Evolutionary conservation across 768 basidiomycete genomes (phyloP), one percentile per base, ranked within the genome.

Genomic region (Amanita muscaria): DNA sequence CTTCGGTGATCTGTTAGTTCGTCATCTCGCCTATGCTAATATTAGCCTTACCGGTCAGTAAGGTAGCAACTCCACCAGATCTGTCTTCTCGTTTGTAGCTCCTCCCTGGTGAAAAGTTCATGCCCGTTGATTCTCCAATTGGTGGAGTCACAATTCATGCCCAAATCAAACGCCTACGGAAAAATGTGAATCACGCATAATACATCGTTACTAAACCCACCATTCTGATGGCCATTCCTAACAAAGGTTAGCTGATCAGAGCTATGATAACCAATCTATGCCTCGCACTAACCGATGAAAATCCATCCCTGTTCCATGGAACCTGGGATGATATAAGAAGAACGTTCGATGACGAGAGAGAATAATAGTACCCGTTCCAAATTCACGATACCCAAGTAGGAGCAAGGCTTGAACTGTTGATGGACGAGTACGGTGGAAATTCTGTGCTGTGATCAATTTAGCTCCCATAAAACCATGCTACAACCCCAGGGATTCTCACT

Each of bases 221-320:
- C 82, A 88, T 85, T 24, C 85, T 73, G 44, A 84, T 72, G 23
- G 79, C 86, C 79, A 83, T 80, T 29, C 80, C 80, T 72, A 52
- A 7, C 16, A 18, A 14, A 40, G 16, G 37, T 24, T 18, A 32
- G 29, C 22, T 48, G 19, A 56, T 43, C 42, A 36, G 38, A 30
- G 32, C 29, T 9, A 42, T 15, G 38, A 14, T 4, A 24, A n/a
- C n/a, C n/a, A n/a, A n/a, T n/a, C n/a, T n/a, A n/a, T n/a, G n/a
- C n/a, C n/a, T n/a, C n/a, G n/a, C n/a, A 47, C 61, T 35, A 46
- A 81, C 85, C 85, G 50, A 82, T 77, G 54, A 83, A 86, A 37
- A 88, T 69, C 90, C 90, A 93, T 1, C 83, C 86, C 57, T 86
- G 81, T 49, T 87, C 83, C 83, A 88, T 88, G 11, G 64, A 70